Conservation (phyloP, 768 basidiomycete species). For the Cubamyces lactineus region DNA sequence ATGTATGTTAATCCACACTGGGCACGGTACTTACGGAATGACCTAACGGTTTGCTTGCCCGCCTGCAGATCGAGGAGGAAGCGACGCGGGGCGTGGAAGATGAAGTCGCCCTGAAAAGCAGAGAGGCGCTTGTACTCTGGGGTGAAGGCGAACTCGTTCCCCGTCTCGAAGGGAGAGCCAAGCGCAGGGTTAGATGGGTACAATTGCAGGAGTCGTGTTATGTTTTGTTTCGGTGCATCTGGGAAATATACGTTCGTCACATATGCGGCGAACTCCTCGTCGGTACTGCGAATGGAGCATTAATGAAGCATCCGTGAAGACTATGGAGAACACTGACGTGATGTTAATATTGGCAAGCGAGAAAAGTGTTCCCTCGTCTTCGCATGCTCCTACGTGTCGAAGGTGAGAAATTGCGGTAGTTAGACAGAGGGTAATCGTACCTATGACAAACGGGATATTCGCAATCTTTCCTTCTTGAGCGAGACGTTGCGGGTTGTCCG, state of each 20-base stretch:
- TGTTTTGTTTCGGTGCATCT: constrained; percentile 19
- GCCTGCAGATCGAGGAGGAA: constrained; percentile 46
- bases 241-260: constrained; percentile 31
- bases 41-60: constrained; percentile 45
- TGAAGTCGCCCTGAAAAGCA: constrained; percentile 51
- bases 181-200: constrained; percentile 41
- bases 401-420: no score
- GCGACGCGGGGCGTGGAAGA: constrained; percentile 52
- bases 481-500: constrained; percentile 42
- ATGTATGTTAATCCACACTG: background rate
- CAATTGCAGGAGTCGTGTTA: constrained; percentile 27
- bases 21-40: constrained; percentile 38
- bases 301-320: constrained; percentile 9
- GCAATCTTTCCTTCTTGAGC: constrained; percentile 50
- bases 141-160: constrained; percentile 46
- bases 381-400: constrained; percentile 46
- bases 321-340: constrained; percentile 26
- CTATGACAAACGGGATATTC: constrained; percentile 50
- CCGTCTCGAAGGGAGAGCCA: constrained; percentile 58
- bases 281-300: constrained; percentile 20
- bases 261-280: constrained; percentile 22
- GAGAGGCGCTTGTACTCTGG: constrained; percentile 56
- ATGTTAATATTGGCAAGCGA: constrained; percentile 32
- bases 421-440: constrained; percentile 18
- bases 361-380: constrained; percentile 56